Evolutionary conservation across 129 eudicot species (phyloP), one percentile per base, ranked within the genome.

Genomic region (Saposhnikovia divaricata): DNA sequence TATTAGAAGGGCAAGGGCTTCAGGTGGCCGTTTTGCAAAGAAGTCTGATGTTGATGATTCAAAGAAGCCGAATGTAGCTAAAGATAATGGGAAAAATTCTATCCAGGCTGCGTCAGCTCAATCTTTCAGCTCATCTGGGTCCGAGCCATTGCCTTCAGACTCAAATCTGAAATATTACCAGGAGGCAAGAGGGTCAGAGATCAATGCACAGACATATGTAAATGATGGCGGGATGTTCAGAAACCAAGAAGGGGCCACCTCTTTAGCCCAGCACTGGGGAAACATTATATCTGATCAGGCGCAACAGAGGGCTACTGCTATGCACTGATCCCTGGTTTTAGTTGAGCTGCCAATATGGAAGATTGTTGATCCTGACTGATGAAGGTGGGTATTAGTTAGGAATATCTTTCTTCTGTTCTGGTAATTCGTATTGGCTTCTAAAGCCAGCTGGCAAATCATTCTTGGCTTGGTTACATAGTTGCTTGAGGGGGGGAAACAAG

Each of bases 21-120:
- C 98, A 8, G 97, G 97, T 37, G 98, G 98, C 42, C 98, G 98
- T 68, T 93, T 93, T 72, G 94, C 96, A 28, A 93, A 93, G 85
- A 93, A 91, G 86, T 47, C 89, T 4, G 88, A 89, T 31, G 83
- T 81, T 5, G 89, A 82, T 50, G 57, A 79, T 31, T 74, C 82
- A 25, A 92, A 86, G 71, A 46, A 53, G 14, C 25, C 83, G 39
- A 42, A 34, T 21, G 43, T 78, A 38, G 68, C 84, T 11, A 43
- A 80, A 3, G 85, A 68, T 9, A 82, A 83, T 71, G 89, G 85
- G 55, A 75, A 80, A 4, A 51, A 46, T 75, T 75, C 59, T 2
- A n/a, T 6, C 37, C 3, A 53, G n/a, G 78, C 91, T 0, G 80
- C 85, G 15, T 83, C 85, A 37, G 75, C 79, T 21, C 85, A 78